Percentiles rank a stretch among this genome's conserved stretches.
Evolutionary conservation across 2,329 filamentous ascomycete genomes (phyloP).

Genomic region (Cladophialophora psammophila): DNA sequence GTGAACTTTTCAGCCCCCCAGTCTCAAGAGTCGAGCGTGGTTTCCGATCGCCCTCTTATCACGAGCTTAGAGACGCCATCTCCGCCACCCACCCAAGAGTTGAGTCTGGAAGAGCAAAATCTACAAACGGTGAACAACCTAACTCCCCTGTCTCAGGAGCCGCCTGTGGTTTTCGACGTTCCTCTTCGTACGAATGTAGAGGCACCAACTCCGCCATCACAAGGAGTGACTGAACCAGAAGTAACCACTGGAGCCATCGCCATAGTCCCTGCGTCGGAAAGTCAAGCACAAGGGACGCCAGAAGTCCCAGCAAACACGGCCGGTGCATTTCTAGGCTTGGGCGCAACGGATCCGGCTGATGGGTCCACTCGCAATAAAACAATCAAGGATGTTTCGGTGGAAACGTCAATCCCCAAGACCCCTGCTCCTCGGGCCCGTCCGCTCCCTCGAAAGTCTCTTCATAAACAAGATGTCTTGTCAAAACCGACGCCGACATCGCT

Average conservation of each 20-base stretch:
- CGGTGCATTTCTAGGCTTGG: background rate
- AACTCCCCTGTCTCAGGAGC: background rate
- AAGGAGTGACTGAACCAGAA: background rate
- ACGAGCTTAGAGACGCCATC: background rate
- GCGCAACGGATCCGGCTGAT: background rate
- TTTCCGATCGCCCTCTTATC: background rate
- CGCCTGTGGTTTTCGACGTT: background rate
- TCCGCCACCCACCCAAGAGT: background rate
- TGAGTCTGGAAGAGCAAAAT: no score
- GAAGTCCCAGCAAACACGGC: background rate
- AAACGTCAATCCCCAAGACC: background rate
- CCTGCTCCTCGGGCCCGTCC: background rate
- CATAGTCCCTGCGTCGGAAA: background rate
- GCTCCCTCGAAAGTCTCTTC: background rate
- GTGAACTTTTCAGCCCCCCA: background rate
- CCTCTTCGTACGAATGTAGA: background rate
- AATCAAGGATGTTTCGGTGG: background rate
- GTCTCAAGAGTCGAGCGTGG: background rate
- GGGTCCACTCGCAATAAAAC: background rate
- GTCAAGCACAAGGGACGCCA: background rate
- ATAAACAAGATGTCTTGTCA: background rate
- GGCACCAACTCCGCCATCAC: background rate
- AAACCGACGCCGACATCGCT: constrained; percentile 22
- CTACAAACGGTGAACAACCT: background rate
- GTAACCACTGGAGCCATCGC: background rate